Base-by-base conservation (phyloP, 2,329 filamentous ascomycete species). In the Fusarium sp. region DNA sequence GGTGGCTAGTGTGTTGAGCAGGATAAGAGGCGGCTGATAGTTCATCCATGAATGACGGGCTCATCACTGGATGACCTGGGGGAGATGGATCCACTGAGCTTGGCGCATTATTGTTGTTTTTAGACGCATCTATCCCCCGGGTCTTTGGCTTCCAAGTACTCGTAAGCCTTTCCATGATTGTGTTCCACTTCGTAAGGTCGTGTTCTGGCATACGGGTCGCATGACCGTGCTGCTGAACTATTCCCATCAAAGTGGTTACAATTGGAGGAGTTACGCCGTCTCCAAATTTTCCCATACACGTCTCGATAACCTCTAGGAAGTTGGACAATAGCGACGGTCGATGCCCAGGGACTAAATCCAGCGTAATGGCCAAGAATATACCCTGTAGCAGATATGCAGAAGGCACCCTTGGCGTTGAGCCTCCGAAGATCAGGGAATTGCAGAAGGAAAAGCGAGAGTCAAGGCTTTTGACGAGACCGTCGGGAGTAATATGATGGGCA, bases 361-460 rank as follows among this genome's bases (percentile, higher is more conserved):
- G 68, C 8, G 77, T 81, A n/a, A 76, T 74, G 7, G 77, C 72
- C n/a, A 81, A 63, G 51, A 81, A 81, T 34, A 78, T 76, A 8
- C 76, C 71, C 58, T 81, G 80, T 8, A 81, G 73, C 3, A 81
- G 65, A 16, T 78, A 78, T 8, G 80, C 78, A 7, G 79, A 78
- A 0, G 79, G 79, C 1, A 78, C 63, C 31, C 67, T 71, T 13
- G 80, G 78, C 2, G 75, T 78, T 11, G 78, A 76, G 11, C 75
- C 74, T 10, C 75, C 76, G 23, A 77, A 77, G 7, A 81, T 75
- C 37, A 80, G 70, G 2, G 79, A 80, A 60, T 80, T 80, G 73
- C 80, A 81, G 57, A 78, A 81, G 9, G 74, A 74, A 60, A 80
- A 80, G 10, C 72, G 75, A 7, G 75, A 64, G 45, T 80, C 77